phyloP scores from a whole-genome alignment of 1,284 basidiomycete species.

The Ustilago crameri region DNA sequence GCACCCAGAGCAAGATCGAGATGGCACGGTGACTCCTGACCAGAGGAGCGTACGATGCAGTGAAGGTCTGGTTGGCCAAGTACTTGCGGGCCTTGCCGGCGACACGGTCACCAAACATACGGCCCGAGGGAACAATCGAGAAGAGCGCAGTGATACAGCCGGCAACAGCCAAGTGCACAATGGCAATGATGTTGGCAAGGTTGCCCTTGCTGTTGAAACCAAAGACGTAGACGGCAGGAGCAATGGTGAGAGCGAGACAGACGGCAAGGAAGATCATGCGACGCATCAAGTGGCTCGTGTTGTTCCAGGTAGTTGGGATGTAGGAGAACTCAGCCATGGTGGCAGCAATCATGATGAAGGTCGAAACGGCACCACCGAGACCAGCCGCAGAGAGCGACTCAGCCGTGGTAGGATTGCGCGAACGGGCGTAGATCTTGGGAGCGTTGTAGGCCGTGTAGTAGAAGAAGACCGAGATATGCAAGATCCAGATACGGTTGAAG shows the following conservation, averaged over 20 bases:
- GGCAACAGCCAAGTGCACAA: constrained; percentile 61
- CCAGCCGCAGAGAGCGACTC: constrained; percentile 63
- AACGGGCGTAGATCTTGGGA: constrained; percentile 80
- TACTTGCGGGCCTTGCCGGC: constrained; percentile 68
- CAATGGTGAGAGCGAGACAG: constrained; percentile 65
- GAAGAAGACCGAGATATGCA: constrained; percentile 67
- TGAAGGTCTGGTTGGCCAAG: constrained; percentile 68
- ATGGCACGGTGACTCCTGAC: constrained; percentile 57
- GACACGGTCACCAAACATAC: constrained; percentile 67
- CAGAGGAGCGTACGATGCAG: constrained; percentile 64
- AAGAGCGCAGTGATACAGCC: constrained; percentile 64
- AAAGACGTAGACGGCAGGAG: constrained; percentile 65
- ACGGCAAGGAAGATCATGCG: constrained; percentile 65
- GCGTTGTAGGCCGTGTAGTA: constrained; percentile 78
- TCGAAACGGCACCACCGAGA: constrained; percentile 66
- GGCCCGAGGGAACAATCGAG: constrained; percentile 64
- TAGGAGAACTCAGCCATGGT: constrained; percentile 67
- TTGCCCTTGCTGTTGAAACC: constrained; percentile 61
- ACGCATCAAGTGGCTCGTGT: constrained; percentile 65
- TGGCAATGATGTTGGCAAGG: constrained; percentile 56
- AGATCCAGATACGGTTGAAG: constrained; percentile 69
- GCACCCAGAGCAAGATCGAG: constrained; percentile 64
- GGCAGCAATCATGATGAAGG: constrained; percentile 65
- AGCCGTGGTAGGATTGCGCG: constrained; percentile 68
- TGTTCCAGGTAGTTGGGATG: constrained; percentile 68